Evolutionary conservation across 2,329 filamentous ascomycete genomes (phyloP).

Genomic region (Trichoderma sp.): DNA sequence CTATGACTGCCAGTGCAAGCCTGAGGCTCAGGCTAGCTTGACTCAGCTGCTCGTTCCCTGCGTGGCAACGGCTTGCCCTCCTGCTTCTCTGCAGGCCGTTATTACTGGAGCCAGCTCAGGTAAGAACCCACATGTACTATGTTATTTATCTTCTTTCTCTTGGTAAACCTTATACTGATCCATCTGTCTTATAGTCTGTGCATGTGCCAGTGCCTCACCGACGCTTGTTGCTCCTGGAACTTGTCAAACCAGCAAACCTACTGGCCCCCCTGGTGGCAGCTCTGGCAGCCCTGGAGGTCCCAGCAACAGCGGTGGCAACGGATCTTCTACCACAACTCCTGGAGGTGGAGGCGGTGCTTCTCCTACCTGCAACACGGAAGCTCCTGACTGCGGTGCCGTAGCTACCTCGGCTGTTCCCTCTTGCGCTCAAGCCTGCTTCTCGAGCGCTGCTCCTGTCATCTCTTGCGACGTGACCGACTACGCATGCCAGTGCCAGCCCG

Average conservation of each 20-base stretch:
- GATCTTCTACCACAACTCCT: background rate
- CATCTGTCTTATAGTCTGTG: conserved; percentile 20
- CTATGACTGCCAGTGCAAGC: conserved; percentile 30
- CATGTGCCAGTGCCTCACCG: conserved; percentile 21
- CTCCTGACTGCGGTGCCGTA: conserved; percentile 27
- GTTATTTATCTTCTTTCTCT: background rate
- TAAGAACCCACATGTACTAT: background rate
- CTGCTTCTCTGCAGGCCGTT: conserved; percentile 25
- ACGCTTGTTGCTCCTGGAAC: background rate
- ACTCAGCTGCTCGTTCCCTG: conserved; percentile 30
- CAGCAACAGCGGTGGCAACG: background rate
- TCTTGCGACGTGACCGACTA: conserved; percentile 30
- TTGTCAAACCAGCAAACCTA: background rate
- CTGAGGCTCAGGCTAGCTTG: conserved; percentile 25
- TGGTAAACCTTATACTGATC: background rate
- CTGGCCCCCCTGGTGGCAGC: background rate
- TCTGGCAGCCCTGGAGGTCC: conserved; percentile 2
- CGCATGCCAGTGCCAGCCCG: conserved; percentile 29
- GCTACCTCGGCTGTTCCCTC: conserved; percentile 28
- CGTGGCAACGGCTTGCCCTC: conserved; percentile 26
- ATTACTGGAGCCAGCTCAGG: conserved; percentile 27
- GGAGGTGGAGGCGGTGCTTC: background rate
- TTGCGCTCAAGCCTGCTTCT: conserved; percentile 31
- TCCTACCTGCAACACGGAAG: conserved; percentile 19
- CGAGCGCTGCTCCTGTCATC: conserved; percentile 27